phyloP scores from a whole-genome alignment of 139 green algal species.

The Chlorella sp. region DNA sequence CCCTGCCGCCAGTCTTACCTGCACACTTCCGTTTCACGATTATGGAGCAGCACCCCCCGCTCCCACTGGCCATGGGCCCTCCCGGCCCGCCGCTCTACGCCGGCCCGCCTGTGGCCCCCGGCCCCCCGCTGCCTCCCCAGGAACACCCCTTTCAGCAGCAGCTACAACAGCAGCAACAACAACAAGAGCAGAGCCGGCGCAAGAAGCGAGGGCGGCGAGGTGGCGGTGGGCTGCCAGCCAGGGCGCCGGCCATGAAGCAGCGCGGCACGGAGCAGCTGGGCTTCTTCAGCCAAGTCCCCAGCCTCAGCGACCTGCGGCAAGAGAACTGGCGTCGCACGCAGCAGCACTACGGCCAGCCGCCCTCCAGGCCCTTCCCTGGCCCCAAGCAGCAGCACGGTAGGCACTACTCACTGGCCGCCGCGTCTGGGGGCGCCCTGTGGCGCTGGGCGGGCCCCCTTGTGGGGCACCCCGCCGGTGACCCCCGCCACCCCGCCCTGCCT shows the following conservation, averaged over 20 bases:
- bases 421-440: too few relatives aligned
- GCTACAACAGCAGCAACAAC: too few relatives aligned
- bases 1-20: too few relatives aligned
- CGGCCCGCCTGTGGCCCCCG: too few relatives aligned
- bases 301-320: conserved; percentile 25
- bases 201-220: conserved; percentile 22
- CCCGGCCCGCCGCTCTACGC: too few relatives aligned
- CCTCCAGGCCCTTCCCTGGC: too few relatives aligned
- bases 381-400: conserved; percentile 28
- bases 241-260: background rate
- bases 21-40: too few relatives aligned
- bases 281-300: conserved; percentile 31
- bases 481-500: background rate
- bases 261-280: conserved; percentile 14
- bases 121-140: too few relatives aligned
- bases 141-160: too few relatives aligned
- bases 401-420: background rate
- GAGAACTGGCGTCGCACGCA: conserved; percentile 18
- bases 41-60: too few relatives aligned
- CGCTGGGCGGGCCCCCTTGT: too few relatives aligned
- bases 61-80: too few relatives aligned
- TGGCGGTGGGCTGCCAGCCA: background rate
- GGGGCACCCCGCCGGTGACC: background rate
- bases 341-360: conserved; percentile 18
- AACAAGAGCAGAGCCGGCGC: background rate